Conservation (phyloP, 2,329 filamentous ascomycete species). For the Fusarium albidum region DNA sequence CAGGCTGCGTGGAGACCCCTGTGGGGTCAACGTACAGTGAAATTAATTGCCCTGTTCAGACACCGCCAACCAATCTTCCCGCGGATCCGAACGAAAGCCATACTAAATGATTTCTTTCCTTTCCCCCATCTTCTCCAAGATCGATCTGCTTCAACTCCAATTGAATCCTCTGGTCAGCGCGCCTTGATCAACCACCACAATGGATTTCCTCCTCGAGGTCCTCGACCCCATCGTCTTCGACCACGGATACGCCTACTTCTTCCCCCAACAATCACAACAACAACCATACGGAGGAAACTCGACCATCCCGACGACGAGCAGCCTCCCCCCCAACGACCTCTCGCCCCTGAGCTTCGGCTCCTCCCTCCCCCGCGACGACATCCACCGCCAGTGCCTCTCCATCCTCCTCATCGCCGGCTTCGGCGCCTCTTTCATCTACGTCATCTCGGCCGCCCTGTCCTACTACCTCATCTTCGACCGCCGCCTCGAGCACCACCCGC, state of each 20-base stretch:
- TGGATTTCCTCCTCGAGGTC: slow-evolving; percentile 52
- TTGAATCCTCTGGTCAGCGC: not conserved
- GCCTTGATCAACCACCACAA: slow-evolving; percentile 24
- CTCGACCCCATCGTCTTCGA: slow-evolving; percentile 52
- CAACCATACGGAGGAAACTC: slow-evolving; percentile 21
- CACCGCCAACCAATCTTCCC: slow-evolving; percentile 7
- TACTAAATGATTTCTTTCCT: not conserved
- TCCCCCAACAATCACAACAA: slow-evolving; percentile 39
- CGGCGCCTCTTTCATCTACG: slow-evolving; percentile 61
- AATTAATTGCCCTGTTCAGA: slow-evolving; percentile 22
- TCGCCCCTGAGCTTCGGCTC: slow-evolving; percentile 39
- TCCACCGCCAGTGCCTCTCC: slow-evolving; percentile 49
- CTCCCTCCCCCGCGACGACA: slow-evolving; percentile 50
- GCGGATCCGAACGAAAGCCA: not conserved
- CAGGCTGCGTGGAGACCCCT: slow-evolving; percentile 18
- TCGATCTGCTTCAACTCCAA: not conserved
- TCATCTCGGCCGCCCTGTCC: slow-evolving; percentile 72
- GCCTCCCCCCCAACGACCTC: slow-evolving; percentile 25
- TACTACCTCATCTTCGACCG: slow-evolving; percentile 72
- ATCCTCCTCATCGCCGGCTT: slow-evolving; percentile 50
- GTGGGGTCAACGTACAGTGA: slow-evolving; percentile 17
- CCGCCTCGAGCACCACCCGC: slow-evolving; percentile 55
- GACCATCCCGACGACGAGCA: slow-evolving; percentile 17
- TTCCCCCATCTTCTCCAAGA: too few relatives aligned
- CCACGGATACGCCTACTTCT: slow-evolving; percentile 49